Percentiles rank a stretch among this genome's conserved stretches.
Evolutionary conservation across 768 basidiomycete genomes (phyloP).

Genomic region (Heimioporus sp.): DNA sequence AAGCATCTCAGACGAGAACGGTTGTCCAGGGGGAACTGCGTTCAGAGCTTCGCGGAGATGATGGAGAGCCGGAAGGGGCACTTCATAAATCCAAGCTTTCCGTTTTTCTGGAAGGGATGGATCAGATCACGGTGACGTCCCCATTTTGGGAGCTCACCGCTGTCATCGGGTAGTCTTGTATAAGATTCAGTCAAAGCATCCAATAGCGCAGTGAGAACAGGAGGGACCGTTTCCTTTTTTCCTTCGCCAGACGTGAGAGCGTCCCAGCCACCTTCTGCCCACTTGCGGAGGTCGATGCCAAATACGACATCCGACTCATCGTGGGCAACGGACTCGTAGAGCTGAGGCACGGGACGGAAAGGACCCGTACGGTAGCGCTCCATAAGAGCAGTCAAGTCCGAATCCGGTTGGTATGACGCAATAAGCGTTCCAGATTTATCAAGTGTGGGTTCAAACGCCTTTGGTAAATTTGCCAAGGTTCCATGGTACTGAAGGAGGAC

Average conservation of each 20-base stretch:
- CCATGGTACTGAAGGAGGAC: constrained; percentile 88
- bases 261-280: constrained; percentile 84
- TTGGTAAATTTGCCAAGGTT: constrained; percentile 69
- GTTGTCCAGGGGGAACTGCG: constrained; percentile 50
- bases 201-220: constrained; percentile 69
- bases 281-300: constrained; percentile 87
- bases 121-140: neutral
- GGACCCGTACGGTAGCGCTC: constrained; percentile 93
- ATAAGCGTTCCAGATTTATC: constrained; percentile 75
- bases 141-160: constrained; percentile 42
- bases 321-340: constrained; percentile 84
- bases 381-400: constrained; percentile 81
- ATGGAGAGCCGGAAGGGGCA: constrained; percentile 79
- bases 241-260: constrained; percentile 51
- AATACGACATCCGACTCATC: constrained; percentile 86
- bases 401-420: constrained; percentile 84
- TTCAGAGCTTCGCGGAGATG: constrained; percentile 85
- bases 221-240: constrained; percentile 66
- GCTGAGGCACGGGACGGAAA: constrained; percentile 81
- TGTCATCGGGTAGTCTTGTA: constrained; percentile 54
- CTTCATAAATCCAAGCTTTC: constrained; percentile 94
- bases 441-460: constrained; percentile 58
- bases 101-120: constrained; percentile 60
- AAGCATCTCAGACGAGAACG: constrained; percentile 54
- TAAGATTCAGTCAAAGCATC: constrained; percentile 64